A percentile compares a stretch with the other conserved stretches of the same genome.
Evolutionary conservation across 2,329 filamentous ascomycete genomes (phyloP).

Genomic region (Coniochaeta hoffmannii): DNA sequence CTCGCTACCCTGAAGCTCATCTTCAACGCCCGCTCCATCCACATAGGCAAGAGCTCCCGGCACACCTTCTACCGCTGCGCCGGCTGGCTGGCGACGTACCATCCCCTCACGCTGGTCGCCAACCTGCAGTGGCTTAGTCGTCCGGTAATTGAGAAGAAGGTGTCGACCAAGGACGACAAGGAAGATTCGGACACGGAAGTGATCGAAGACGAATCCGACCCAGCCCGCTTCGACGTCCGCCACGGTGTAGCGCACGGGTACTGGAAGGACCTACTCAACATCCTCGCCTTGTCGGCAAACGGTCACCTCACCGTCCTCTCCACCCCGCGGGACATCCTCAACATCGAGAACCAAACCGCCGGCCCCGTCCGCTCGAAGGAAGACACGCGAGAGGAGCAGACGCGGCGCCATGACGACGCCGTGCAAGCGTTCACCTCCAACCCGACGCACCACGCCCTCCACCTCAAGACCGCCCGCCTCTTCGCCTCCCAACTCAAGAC

Average conservation of each 20-base stretch:
- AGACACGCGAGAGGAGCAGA: constrained; percentile 17
- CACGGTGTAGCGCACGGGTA: constrained; percentile 50
- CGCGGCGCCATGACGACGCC: constrained; percentile 31
- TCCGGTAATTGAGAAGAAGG: constrained; percentile 48
- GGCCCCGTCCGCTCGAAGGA: constrained; percentile 8
- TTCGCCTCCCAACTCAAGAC: constrained; percentile 46
- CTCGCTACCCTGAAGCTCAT: constrained; percentile 48
- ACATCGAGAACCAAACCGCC: constrained; percentile 23
- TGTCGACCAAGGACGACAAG: constrained; percentile 24
- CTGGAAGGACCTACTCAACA: constrained; percentile 55
- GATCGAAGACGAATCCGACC: constrained; percentile 28
- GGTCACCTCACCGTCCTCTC: constrained; percentile 33
- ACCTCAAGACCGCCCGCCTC: constrained; percentile 44
- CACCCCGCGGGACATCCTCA: constrained; percentile 32
- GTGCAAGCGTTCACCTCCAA: constrained; percentile 30
- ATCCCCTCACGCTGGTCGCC: constrained; percentile 44
- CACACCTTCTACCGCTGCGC: constrained; percentile 42
- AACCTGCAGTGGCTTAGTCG: constrained; percentile 50
- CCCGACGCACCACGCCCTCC: constrained; percentile 40
- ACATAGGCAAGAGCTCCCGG: constrained; percentile 49
- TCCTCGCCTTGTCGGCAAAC: constrained; percentile 44
- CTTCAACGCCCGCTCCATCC: constrained; percentile 54
- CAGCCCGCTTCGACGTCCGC: constrained; percentile 30
- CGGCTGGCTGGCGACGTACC: constrained; percentile 47
- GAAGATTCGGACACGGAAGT: constrained; percentile 27